Evolutionary conservation across 192 early-diverging fungal species (phyloP), one percentile per base, ranked within the genome.

Genomic region (Entomortierella beljakovae): DNA sequence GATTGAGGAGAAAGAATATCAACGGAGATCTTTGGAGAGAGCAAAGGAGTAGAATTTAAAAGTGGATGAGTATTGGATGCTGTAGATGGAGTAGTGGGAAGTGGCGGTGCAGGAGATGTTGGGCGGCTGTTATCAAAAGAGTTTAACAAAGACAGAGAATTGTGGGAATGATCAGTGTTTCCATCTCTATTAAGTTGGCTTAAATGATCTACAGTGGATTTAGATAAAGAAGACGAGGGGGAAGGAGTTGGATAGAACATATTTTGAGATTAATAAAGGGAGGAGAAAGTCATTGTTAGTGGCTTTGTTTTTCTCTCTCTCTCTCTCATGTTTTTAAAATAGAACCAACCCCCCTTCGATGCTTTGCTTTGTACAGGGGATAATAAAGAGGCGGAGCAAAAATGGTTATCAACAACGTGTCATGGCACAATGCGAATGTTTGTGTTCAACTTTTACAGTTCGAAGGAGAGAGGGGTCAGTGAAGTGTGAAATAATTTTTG

Each of bases 161-260:
- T 34, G 34, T 55, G 49, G 25, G 29, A 37, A 18, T 23, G 59
- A 50, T 70, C 56, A 35, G 54, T 31, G 20, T 18, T 59, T 20
- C 16, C 32, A 7, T 23, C 55, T 53, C 51, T 53, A 2, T 53
- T 26, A 26, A 53, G 51, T 6, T 25, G 6, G 28, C 20, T 11
- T 46, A 46, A 2, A 26, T 8, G 66, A n/a, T 51, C 40, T 37
- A 40, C 59, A 32, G 61, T 31, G 23, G 73, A 23, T 32, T 58
- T 54, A 60, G 68, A 69, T 54, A 53, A 48, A 46, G 69, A 58
- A 13, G 65, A 50, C 11, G 66, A 53, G 35, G 74, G 49, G 13
- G 74, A 54, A 28, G 60, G 23, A 18, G 52, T 77, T 46, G 74
- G 74, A 52, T 60, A 69, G 60, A 77, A 64, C 74, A 77, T 77